phyloP scores from a whole-genome alignment of 495 filamentous ascomycete genomes.

The Penicillium odoratum region DNA sequence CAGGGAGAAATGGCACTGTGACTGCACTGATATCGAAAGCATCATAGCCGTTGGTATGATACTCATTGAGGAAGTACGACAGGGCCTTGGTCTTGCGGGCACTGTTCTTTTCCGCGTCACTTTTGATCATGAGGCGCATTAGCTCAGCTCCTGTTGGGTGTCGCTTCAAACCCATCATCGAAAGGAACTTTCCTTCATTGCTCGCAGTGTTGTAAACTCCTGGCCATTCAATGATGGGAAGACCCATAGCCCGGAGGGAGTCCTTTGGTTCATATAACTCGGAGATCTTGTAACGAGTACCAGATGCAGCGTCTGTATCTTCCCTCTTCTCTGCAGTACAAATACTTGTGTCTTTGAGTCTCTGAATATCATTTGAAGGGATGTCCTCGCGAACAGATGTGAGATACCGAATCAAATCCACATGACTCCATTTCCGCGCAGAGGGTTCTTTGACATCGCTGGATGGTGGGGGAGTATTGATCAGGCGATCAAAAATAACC shows the following conservation, averaged over 20 bases:
- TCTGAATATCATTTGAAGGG: slow-evolving; percentile 75
- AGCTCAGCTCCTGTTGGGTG: slow-evolving; percentile 70
- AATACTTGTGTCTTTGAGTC: slow-evolving; percentile 72
- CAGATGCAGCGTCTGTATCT: slow-evolving; percentile 27
- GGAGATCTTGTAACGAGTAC: slow-evolving; percentile 70
- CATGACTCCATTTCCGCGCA: slow-evolving; percentile 75
- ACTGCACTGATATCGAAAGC: slow-evolving; percentile 55
- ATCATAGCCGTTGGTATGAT: slow-evolving; percentile 73
- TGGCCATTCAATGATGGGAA: slow-evolving; percentile 86
- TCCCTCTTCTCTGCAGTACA: slow-evolving; percentile 70
- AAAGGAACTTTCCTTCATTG: slow-evolving; percentile 71
- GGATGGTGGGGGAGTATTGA: slow-evolving; percentile 53
- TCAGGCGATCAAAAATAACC: slow-evolving; percentile 85
- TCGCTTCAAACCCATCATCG: slow-evolving; percentile 65
- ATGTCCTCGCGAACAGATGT: slow-evolving; percentile 89
- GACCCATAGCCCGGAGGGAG: slow-evolving; percentile 60
- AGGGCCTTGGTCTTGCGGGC: slow-evolving; percentile 62
- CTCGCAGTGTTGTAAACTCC: slow-evolving; percentile 62
- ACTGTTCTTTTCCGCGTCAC: slow-evolving; percentile 55
- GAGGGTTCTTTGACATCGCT: slow-evolving; percentile 39
- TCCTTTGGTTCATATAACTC: slow-evolving; percentile 86
- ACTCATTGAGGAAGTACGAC: slow-evolving; percentile 79
- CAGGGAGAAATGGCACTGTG: slow-evolving; percentile 67
- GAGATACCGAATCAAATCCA: slow-evolving; percentile 92
- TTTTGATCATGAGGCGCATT: slow-evolving; percentile 68